Base-by-base conservation (phyloP, 2,329 filamentous ascomycete genomes). In the Aspergillus sclerotialis region DNA sequence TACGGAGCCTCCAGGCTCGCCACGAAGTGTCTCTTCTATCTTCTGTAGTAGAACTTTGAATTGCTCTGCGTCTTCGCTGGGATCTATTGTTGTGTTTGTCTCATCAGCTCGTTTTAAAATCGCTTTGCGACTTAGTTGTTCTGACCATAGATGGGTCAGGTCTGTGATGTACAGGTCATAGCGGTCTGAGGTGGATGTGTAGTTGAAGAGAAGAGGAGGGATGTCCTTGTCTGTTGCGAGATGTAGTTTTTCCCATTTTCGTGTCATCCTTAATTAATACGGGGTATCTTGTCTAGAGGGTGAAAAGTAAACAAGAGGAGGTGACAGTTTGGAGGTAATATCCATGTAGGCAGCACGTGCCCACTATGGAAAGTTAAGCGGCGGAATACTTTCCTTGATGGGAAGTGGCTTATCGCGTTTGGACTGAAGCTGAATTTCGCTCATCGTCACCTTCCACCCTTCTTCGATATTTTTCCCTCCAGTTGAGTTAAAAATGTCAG, bases 141-240 rank as follows among this genome's bases (percentile, higher is more conserved):
- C 73, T 17, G 62, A 61, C 77, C 77, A 81, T 14, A 81, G 60
- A 39, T 69, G 63, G 42, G 65, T 70, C 25, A 80, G 59, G 49
- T 80, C 77, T 14, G 76, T 80, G 13, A 80, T 50, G 41, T 65
- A 64, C 13, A 80, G 51, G 10, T 61, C 62, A 50, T 78, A 78
- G 36, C 66, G 65, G 30, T 52, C 43, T 16, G 46, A 37, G 17
- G 52, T 49, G 37, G 52, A 46, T 9, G 42, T 45, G 36, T 60
- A 66, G 33, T 53, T 60, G 40, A 58, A 63, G 8, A 67, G 56
- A 14, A 68, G 54, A 7, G 58, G 55, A 11, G 64, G 64, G 4
- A 49, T 32, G 25, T 38, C 28, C 32, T 42, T 38, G 7, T 45
- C 37, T 13, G 43, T 44, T 11, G 49, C 34, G 12, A 58, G 42